A percentile compares a stretch with the other conserved stretches of the same genome.
Conservation (phyloP, 2,329 filamentous ascomycete genomes). For the Ophiobolus disseminans region DNA sequence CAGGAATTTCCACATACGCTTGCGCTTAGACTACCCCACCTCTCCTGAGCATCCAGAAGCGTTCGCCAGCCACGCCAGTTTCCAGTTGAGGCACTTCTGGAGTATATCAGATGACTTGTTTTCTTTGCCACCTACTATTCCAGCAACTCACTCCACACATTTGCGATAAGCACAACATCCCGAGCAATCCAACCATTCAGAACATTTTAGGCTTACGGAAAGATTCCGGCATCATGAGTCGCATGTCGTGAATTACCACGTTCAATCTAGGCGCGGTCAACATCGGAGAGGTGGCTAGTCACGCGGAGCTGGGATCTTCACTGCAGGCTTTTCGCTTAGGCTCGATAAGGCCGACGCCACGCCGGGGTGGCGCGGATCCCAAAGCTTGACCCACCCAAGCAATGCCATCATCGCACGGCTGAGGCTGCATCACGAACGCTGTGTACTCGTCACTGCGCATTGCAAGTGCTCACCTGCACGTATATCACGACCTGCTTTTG, state of each 20-base stretch:
- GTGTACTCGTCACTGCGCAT: slow-evolving; percentile 6
- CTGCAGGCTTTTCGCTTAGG: slow-evolving; percentile 24
- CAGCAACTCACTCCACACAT: no score
- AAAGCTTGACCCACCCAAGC: slow-evolving; percentile 31
- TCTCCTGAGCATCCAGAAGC: background rate
- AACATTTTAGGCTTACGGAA: no score
- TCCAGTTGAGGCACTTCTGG: no score
- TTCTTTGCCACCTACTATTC: no score
- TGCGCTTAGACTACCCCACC: background rate
- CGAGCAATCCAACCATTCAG: no score
- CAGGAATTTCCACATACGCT: no score
- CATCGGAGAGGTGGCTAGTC: slow-evolving; percentile 12
- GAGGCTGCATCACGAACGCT: slow-evolving; percentile 4
- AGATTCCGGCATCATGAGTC: slow-evolving; percentile 3
- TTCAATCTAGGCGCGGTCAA: slow-evolving; percentile 19
- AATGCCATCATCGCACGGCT: slow-evolving; percentile 1
- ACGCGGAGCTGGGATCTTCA: slow-evolving; percentile 3
- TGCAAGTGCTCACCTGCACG: background rate
- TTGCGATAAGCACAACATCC: no score
- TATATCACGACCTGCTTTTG: background rate
- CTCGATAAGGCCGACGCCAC: slow-evolving; percentile 26
- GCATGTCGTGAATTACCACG: slow-evolving; percentile 23
- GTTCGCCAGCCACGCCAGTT: background rate
- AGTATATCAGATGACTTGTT: no score
- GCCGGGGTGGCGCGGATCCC: slow-evolving; percentile 23